phyloP scores from a whole-genome alignment of 257 asterid genomes.

The Lavandula angustifolia region DNA sequence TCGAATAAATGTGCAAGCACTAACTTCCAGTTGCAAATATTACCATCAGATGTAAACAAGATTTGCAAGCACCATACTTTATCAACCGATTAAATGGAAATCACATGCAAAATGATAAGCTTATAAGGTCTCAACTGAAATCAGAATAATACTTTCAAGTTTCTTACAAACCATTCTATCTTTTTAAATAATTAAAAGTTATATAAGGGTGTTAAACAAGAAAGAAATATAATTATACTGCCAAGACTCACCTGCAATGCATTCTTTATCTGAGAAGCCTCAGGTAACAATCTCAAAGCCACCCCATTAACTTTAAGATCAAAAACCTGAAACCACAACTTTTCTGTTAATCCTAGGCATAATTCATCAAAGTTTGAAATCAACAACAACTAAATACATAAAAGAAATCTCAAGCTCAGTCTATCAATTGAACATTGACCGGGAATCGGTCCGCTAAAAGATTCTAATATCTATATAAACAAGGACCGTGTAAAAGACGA shows the following conservation, averaged over 20 bases:
- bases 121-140: neutral
- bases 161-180: conserved; percentile 10
- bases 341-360: conserved; percentile 26
- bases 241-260: conserved; percentile 65
- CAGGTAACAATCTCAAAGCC: conserved; percentile 88
- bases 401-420: neutral
- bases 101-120: conserved; percentile 12
- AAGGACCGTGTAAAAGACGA: neutral
- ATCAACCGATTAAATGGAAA: conserved; percentile 5
- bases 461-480: too few relatives aligned
- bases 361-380: conserved; percentile 14
- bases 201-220: neutral
- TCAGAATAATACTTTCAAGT: neutral
- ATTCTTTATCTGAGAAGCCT: conserved; percentile 79
- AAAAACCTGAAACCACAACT: conserved; percentile 60
- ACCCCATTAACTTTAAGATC: conserved; percentile 89
- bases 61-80: neutral
- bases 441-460: neutral
- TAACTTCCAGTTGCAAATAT: neutral
- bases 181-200: conserved; percentile 8
- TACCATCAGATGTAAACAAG: neutral
- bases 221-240: neutral
- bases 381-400: neutral
- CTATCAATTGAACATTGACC: conserved; percentile 4
- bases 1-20: neutral